phyloP scores from a whole-genome alignment of 2,329 filamentous ascomycete species.

The Trichophaea hybrida region DNA sequence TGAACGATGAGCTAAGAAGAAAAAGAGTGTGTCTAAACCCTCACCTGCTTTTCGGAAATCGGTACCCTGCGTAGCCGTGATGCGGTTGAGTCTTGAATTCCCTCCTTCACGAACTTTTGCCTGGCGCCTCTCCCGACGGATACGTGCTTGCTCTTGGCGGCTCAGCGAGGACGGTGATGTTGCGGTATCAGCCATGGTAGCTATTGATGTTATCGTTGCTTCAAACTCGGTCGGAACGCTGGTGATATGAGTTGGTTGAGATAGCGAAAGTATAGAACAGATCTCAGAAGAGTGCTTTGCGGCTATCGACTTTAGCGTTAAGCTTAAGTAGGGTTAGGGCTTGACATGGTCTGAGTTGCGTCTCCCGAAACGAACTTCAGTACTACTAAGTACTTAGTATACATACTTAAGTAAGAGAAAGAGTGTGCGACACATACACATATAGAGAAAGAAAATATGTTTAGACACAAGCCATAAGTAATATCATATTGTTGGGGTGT shows the following conservation, averaged over 20 bases:
- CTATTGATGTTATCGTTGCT: not conserved
- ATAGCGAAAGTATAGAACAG: no score
- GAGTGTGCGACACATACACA: no score
- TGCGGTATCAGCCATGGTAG: not conserved
- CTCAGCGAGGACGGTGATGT: slow-evolving; percentile 18
- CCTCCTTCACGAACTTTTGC: slow-evolving; percentile 64
- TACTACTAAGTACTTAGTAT: no score
- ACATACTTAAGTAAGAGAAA: no score
- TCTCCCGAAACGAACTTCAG: no score
- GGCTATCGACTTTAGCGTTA: no score
- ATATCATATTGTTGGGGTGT: not conserved
- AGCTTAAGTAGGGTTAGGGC: no score
- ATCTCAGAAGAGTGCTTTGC: no score
- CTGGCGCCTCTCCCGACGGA: slow-evolving; percentile 64
- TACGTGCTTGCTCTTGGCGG: slow-evolving; percentile 49
- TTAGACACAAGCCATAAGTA: not conserved
- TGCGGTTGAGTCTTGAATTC: slow-evolving; percentile 55
- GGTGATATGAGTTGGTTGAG: no score
- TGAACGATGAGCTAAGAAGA: not conserved
- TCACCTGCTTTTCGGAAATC: slow-evolving; percentile 21
- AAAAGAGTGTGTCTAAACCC: not conserved
- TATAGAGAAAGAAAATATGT: not conserved
- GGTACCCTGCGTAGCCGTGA: slow-evolving; percentile 37
- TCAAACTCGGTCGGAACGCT: no score
- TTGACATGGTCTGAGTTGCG: no score